Evolutionary conservation across 179 eudicot genomes (phyloP), one percentile per base, ranked within the genome.

Genomic region (Carnegiea gigantea): DNA sequence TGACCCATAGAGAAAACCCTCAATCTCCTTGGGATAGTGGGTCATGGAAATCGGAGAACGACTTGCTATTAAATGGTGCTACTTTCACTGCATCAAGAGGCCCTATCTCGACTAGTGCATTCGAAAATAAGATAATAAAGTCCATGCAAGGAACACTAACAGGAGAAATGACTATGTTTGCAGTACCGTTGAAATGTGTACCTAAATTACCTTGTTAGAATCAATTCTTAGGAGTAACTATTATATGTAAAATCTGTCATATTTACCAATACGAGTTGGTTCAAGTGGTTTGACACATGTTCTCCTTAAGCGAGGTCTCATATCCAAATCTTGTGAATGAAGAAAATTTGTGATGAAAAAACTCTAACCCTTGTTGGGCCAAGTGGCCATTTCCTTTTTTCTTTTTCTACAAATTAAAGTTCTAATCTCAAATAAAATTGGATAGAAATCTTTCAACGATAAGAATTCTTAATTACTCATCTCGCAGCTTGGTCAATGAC

Each of bases 11-110:
- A 36, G 44, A 70, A 70, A 30, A 30, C 11, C 73, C 73, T 12
- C 36, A 70, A 15, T 70, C 73, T 70, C 73, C 43, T 0, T 70
- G 46, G 73, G 73, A 70, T 1, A 70, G 73, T 70, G 73, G 73
- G 73, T 14, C 46, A 36, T 70, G 73, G 73, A 70, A 2, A 70
- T 70, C 73, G 5, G 73, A 70, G 46, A 36, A 70, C 15, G 73
- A 70, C 43, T 36, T 30, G 23, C 33, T 70, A 15, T 36, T 30
- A 13, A 36, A 70, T 17, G 73, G 73, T 30, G 73, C 73, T 0
- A 70, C 73, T 33, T 70, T 70, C 33, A 36, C 40, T 7, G 46
- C 33, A 36, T 70, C 73, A 36, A 44, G 73, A 14, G 73, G 73
- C 9, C n/a, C 44, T 30, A 3, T 13, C 23, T 14, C 43, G 5